Percentiles rank a stretch among this genome's conserved stretches.
Evolutionary conservation across 1,284 basidiomycete genomes (phyloP).

Genomic region (Ganoderma sinense): DNA sequence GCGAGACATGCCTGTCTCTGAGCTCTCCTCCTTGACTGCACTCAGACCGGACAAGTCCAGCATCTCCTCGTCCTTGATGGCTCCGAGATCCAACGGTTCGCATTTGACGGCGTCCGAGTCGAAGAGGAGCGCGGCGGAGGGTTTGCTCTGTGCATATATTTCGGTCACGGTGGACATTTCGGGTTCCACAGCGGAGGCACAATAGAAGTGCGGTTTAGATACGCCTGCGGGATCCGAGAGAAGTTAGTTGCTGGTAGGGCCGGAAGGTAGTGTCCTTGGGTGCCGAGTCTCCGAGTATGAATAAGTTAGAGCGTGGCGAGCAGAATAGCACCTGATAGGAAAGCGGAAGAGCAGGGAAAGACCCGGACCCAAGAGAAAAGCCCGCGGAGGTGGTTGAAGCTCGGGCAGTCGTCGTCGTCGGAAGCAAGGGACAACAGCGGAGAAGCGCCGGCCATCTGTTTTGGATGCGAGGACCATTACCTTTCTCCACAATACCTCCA

Average conservation of each 20-base stretch:
- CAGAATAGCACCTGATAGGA: background rate
- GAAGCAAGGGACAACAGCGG: conserved; percentile 16
- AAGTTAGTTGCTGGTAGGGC: conserved; percentile 6
- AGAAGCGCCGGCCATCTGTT: background rate
- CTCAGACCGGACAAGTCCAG: conserved; percentile 16
- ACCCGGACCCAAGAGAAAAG: background rate
- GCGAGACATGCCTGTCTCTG: conserved; percentile 36
- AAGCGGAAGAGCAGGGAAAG: conserved; percentile 5
- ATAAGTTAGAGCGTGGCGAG: conserved; percentile 18
- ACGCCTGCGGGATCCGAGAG: conserved; percentile 18
- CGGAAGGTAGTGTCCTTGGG: background rate
- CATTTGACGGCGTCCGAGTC: conserved; percentile 27
- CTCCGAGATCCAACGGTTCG: conserved; percentile 18
- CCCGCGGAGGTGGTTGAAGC: conserved; percentile 1
- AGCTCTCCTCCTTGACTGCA: conserved; percentile 32
- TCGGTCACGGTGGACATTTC: conserved; percentile 31
- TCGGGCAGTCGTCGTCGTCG: conserved; percentile 10
- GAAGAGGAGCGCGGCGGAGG: conserved; percentile 27
- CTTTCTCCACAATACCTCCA: background rate
- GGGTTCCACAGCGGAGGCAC: background rate
- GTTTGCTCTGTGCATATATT: conserved; percentile 11
- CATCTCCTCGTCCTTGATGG: conserved; percentile 28
- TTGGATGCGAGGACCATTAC: background rate
- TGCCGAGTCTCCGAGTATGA: conserved; percentile 3
- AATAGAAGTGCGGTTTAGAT: background rate